Conservation (phyloP, 768 basidiomycete species). For the Jaapia argillacea region DNA sequence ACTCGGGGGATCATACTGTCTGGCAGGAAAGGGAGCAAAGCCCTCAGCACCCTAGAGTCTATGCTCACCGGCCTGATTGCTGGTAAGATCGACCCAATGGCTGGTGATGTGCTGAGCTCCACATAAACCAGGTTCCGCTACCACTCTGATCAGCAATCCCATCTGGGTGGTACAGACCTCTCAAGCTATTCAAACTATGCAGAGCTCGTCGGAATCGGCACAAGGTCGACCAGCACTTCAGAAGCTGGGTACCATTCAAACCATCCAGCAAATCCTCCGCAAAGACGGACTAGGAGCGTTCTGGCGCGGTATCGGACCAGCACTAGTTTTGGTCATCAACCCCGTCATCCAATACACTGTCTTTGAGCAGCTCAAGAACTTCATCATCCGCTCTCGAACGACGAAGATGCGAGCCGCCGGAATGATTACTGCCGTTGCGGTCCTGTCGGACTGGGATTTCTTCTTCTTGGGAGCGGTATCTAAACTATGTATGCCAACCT, state of each 20-base stretch:
- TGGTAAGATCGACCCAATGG: slow-evolving; percentile 31
- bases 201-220: slow-evolving; percentile 20
- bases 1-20: slow-evolving; percentile 48
- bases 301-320: slow-evolving; percentile 90
- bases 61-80: slow-evolving; percentile 85
- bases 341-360: slow-evolving; percentile 92
- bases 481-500: slow-evolving; percentile 56
- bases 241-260: slow-evolving; percentile 56
- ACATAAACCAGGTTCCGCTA: slow-evolving; percentile 61
- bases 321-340: slow-evolving; percentile 88
- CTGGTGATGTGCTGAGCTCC: slow-evolving; percentile 1
- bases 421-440: slow-evolving; percentile 28
- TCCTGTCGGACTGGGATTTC: slow-evolving; percentile 79
- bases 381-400: slow-evolving; percentile 55
- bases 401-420: slow-evolving; percentile 39
- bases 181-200: slow-evolving; percentile 61
- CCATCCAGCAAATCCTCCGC: slow-evolving; percentile 55
- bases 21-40: slow-evolving; percentile 49
- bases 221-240: slow-evolving; percentile 22
- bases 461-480: slow-evolving; percentile 93
- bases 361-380: slow-evolving; percentile 92
- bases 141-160: slow-evolving; percentile 84
- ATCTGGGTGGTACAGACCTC: slow-evolving; percentile 96
- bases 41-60: slow-evolving; percentile 77
- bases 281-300: slow-evolving; percentile 76